A percentile compares a stretch with the other conserved stretches of the same genome.
These are phyloP conservation scores for Isabelozyma pseudorhagii DNA, from an alignment of 805 yeast species.

Conservation along the genomic window DNA sequence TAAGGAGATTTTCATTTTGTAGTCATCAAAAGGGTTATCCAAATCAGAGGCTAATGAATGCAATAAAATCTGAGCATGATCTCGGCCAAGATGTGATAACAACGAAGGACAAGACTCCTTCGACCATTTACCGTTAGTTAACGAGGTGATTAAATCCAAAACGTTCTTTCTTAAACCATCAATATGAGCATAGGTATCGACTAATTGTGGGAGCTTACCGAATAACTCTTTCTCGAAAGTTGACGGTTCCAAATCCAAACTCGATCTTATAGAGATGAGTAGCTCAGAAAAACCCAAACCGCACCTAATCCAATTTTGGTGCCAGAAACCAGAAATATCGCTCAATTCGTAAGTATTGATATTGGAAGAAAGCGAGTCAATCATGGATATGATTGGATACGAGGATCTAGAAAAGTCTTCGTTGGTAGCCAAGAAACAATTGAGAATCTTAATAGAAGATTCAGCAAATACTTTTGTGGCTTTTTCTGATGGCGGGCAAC, in stretches of 20 bases:
- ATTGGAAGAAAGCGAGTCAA: constrained; percentile 44
- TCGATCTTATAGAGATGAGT: constrained; percentile 55
- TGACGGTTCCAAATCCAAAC: constrained; percentile 51
- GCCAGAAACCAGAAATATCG: constrained; percentile 47
- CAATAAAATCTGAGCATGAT: constrained; percentile 56
- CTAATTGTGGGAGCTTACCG: constrained; percentile 51
- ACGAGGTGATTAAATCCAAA: constrained; percentile 52
- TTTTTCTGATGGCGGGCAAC: constrained; percentile 30
- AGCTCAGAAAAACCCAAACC: constrained; percentile 56
- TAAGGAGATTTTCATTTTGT: constrained; percentile 49
- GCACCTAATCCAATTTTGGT: constrained; percentile 45
- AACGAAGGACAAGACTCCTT: constrained; percentile 68
- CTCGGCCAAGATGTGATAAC: constrained; percentile 74
- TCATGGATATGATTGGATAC: constrained; percentile 48
- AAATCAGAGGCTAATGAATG: constrained; percentile 61
- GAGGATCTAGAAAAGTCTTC: constrained; percentile 51
- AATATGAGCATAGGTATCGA: constrained; percentile 53
- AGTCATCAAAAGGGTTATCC: constrained; percentile 52
- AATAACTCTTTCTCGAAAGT: constrained; percentile 63
- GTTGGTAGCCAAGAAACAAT: constrained; percentile 52
- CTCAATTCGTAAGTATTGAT: constrained; percentile 34
- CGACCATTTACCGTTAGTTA: constrained; percentile 57
- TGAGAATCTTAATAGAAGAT: constrained; percentile 50
- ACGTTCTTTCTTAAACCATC: constrained; percentile 48
- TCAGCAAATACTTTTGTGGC: constrained; percentile 47